Conservation (phyloP, 306 rosid species). For the Psophocarpus tetragonolobus region DNA sequence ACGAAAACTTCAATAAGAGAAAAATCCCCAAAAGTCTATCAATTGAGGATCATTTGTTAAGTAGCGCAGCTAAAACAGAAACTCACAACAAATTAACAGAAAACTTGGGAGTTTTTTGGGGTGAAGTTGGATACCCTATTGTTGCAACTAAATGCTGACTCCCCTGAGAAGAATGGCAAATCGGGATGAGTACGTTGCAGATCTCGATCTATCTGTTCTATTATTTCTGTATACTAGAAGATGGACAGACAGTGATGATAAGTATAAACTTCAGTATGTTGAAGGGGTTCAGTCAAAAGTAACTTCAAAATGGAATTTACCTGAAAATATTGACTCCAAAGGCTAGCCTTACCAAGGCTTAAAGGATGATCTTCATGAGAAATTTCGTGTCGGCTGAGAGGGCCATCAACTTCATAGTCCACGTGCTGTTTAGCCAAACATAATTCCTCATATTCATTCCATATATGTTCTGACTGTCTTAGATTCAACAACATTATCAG, state of each 20-base stretch:
- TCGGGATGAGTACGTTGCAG: conserved; percentile 79
- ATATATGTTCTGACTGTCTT: conserved; percentile 66
- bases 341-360: conserved; percentile 69
- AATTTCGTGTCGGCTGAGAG: conserved; percentile 56
- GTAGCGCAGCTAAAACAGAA: conserved; percentile 8
- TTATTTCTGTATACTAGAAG: conserved; percentile 66
- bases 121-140: conserved; percentile 60
- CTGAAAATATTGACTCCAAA: conserved; percentile 70
- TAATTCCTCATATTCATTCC: conserved; percentile 43
- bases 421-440: conserved; percentile 38
- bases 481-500: conserved; percentile 56
- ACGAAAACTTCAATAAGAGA: conserved; percentile 9
- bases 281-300: conserved; percentile 8
- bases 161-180: conserved; percentile 72
- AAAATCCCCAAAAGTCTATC: neutral
- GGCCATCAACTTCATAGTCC: conserved; percentile 56
- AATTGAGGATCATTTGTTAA: neutral
- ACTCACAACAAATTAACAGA: conserved; percentile 6
- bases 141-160: conserved; percentile 60
- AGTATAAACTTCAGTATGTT: conserved; percentile 4
- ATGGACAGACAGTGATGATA: conserved; percentile 20
- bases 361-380: conserved; percentile 83
- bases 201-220: conserved; percentile 84
- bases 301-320: conserved; percentile 44
- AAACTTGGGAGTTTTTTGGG: neutral